Evolutionary conservation across 2,329 filamentous ascomycete genomes (phyloP), one percentile per base, ranked within the genome.

Genomic region (Clonostachys byssicola): DNA sequence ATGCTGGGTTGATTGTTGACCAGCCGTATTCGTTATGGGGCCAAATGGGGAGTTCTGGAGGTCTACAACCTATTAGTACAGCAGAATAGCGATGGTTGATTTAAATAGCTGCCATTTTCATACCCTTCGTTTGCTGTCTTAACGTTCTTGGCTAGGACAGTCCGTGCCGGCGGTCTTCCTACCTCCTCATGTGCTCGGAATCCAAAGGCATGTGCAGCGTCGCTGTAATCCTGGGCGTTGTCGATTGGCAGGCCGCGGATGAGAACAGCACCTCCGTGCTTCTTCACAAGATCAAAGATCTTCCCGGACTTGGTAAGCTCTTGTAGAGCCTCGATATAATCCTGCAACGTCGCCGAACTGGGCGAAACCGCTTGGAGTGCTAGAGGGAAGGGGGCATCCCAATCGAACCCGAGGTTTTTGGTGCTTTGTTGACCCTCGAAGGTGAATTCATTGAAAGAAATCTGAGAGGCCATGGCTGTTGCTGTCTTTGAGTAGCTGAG

Each of bases 11-110:
- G 46, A 67, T 61, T 1, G 57, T 66, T 3, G 62, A 65, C 63
- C 62, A 66, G 2, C 65, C 65, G 34, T 67, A 67, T 47, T 67
- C 65, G 34, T 62, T 66, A 18, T 66, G 65, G 5, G 64, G 64
- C 64, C 62, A 69, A 20, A 67, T 68, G 0, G 66, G 65, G n/a
- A 68, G 51, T 16, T 65, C 61, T 8, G 65, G 61, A 5, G 64
- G 64, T 42, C 51, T 30, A 4, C 3, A 30, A 30, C 3, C 8
- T 51, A 30, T 40, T 12, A 40, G 38, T 5, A 17, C 14, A 12
- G 39, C 8, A 10, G 3, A 6, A 10, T 30, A 9, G 10, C 8
- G 2, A 34, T 39, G 17, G 6, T 48, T 18, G 3, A 12, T 40
- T 35, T 9, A 33, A 3, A 12, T 14, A 2, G 23, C 23, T 5